Evolutionary conservation across 495 filamentous ascomycete genomes (phyloP), one percentile per base, ranked within the genome.

Genomic region (Penicillium goetzii): DNA sequence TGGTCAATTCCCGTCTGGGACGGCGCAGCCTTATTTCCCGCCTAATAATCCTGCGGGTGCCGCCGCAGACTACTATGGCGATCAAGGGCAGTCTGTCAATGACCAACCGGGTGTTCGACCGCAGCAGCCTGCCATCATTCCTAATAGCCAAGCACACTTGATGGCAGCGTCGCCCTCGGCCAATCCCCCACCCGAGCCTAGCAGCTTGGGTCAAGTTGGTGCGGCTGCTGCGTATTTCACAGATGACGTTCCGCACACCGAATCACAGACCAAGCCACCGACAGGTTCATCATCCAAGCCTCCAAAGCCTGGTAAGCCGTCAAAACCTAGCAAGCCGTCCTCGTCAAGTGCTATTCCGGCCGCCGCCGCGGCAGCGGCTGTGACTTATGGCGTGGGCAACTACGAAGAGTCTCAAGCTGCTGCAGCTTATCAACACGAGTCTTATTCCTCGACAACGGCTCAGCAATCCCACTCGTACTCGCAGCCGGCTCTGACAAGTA

Each of bases 11-110:
- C 82, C 85, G 6, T 49, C 69, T 9, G 59, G 70, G 17, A 75
- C 69, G 33, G 61, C 85, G 11, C 69, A 76, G 28, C 83, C 84
- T 28, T 87, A 83, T 62, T 77, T 74, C 54, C 84, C 83, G n/a
- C 77, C 52, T 17, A 55, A 78, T n/a, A 77, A 85, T 43, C 79
- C 78, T 56, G 76, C 75, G 6, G 87, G 87, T 30, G 80, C 81
- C n/a, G 88, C 88, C 2, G 84, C 88, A 25, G 86, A 88, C 50
- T 90, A 88, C 69, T 89, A 89, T 63, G 82, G 82, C 19, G 88
- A 89, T 70, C 84, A 86, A 68, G 88, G 87, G 0, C 76, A 89
- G 66, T 88, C 85, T 14, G 86, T 89, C 12, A 66, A 72, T n/a
- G 60, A 78, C 2, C 88, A 89, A 70, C 87, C 88, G 2, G 87